These are phyloP conservation scores for Globisporangium ultimum DNA, from an alignment of 352 stramenopile genomes.

Conservation along the genomic window DNA sequence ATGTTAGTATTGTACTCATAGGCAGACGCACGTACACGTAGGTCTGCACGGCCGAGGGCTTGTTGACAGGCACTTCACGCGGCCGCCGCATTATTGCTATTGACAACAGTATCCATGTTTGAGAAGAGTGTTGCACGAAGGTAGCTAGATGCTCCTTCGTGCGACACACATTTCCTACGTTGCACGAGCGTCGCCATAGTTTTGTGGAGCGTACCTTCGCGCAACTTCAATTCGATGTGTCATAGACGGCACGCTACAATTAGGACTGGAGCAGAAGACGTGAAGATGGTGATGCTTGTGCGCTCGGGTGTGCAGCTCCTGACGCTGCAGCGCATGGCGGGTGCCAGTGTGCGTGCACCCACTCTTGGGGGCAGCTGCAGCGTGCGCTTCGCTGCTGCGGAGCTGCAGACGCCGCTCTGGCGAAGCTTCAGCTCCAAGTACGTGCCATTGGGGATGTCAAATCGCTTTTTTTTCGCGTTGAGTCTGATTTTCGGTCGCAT, in stretches of 20 bases:
- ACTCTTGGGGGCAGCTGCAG: no score
- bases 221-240: no score
- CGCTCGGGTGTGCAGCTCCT: slow-evolving; percentile 6
- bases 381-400: no score
- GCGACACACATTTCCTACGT: background rate
- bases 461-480: background rate
- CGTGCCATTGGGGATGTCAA: background rate
- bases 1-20: no score
- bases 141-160: background rate
- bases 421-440: slow-evolving; percentile 43
- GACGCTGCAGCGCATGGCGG: slow-evolving; percentile 12
- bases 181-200: background rate
- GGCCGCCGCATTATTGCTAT: slow-evolving; percentile 12
- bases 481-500: background rate
- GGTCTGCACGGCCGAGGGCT: slow-evolving; percentile 47
- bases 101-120: background rate
- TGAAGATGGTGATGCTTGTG: slow-evolving; percentile 8
- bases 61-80: slow-evolving; percentile 52
- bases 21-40: slow-evolving; percentile 36
- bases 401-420: slow-evolving; percentile 5
- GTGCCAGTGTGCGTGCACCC: background rate
- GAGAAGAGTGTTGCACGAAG: background rate
- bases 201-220: no score
- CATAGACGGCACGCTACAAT: no score
- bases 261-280: no score